Base-by-base conservation (phyloP, 2,329 filamentous ascomycete genomes). In the Aureobasidium uvarum region DNA sequence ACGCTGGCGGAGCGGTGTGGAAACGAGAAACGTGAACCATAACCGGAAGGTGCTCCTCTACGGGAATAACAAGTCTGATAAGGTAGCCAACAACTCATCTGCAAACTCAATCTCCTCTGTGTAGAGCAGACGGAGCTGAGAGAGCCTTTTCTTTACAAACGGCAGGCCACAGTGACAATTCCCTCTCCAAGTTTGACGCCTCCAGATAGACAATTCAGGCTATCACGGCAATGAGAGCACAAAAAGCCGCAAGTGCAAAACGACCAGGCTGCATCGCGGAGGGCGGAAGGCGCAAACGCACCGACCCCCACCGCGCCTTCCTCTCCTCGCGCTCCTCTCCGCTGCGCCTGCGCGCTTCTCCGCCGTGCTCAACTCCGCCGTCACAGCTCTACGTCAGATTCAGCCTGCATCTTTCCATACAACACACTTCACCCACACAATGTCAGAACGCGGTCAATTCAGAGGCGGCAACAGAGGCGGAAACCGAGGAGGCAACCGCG, bases 391-490 rank as follows among this genome's bases (percentile, higher is more conserved):
- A 62, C 58, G 58, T 62, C 58, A 62, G 58, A 39, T 33, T 52
- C 48, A 31, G 45, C 48, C 23, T 18, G 38, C 38, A 36, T 38
- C 39, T 2, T 31, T 31, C 28, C 39, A 20, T 51, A 38, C 25
- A 55, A 18, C 62, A 58, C 65, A 62, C 28, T 23, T 16, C 46
- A 13, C 11, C 46, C 13, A 55, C 62, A 48, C 16, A 36, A 86
- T 80, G 85, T 86, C 83, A 72, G 85, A 82, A 74, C 82, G 84
- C 68, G 83, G 81, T 68, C 77, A 78, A 70, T 81, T 82, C 73
- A 77, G 82, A 69, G 81, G 81, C 62, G 75, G 77, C 52, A 72
- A 77, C 46, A 74, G 76, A 58, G 73, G 78, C 18, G 84, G 80
- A 66, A 80, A 77, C n/a, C 73, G 73, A 60, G 72, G 77, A 20